These are phyloP conservation scores for Ceratocystis cubensis DNA, from an alignment of 2,329 filamentous ascomycete species.

Conservation along the genomic window DNA sequence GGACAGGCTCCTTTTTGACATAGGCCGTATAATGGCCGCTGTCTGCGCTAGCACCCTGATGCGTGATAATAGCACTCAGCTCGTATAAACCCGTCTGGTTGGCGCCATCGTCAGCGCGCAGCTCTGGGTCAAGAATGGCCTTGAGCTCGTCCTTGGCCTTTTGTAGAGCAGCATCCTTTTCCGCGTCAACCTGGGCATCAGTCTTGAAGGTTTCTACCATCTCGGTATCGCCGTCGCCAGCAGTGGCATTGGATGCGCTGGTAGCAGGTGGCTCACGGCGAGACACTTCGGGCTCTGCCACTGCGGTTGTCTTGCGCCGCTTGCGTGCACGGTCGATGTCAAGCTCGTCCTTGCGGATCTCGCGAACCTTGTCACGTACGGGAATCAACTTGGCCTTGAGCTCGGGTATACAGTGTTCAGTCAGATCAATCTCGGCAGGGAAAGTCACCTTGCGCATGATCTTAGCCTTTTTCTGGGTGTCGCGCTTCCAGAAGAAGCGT, in stretches of 20 bases:
- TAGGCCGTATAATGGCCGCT: constrained; percentile 97
- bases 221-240: constrained; percentile 58
- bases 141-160: constrained; percentile 80
- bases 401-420: constrained; percentile 91
- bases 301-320: constrained; percentile 58
- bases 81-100: constrained; percentile 96
- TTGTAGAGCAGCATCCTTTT: constrained; percentile 62
- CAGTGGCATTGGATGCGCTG: constrained; percentile 32
- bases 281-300: constrained; percentile 37
- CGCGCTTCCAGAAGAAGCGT: constrained; percentile 93
- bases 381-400: constrained; percentile 72
- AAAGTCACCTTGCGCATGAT: constrained; percentile 99
- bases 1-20: constrained; percentile 72
- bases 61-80: constrained; percentile 83
- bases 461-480: constrained; percentile 96
- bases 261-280: constrained; percentile 30
- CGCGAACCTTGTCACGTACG: constrained; percentile 90
- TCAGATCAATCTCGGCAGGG: constrained; percentile 78
- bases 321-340: constrained; percentile 87
- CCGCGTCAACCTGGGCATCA: constrained; percentile 81
- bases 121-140: constrained; percentile 59
- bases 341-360: constrained; percentile 87
- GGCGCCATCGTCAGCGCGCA: constrained; percentile 64
- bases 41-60: constrained; percentile 92
- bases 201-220: constrained; percentile 77